Conservation (phyloP, 352 stramenopile species). For the Albugo laibachii region DNA sequence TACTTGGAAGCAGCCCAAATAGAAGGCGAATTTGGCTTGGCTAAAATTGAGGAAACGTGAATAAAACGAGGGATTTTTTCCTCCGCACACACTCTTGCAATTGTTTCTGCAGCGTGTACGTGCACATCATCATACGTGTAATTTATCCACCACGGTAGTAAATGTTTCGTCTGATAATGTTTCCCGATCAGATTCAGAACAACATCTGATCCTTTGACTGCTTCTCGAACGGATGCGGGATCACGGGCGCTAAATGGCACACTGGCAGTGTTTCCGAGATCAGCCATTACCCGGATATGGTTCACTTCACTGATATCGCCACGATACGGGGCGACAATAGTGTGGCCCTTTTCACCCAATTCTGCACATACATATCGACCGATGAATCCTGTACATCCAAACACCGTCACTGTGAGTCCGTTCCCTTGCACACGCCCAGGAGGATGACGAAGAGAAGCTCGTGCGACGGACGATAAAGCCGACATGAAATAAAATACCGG, state of each 20-base stretch:
- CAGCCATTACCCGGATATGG: conserved; percentile 87
- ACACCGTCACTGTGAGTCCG: conserved; percentile 87
- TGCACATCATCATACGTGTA: conserved; percentile 93
- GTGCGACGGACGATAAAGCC: conserved; percentile 55
- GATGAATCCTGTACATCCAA: conserved; percentile 89
- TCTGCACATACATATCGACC: conserved; percentile 89
- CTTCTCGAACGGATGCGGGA: conserved; percentile 82
- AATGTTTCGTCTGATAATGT: conserved; percentile 93
- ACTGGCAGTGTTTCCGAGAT: conserved; percentile 80
- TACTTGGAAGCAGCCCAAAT: conserved; percentile 74
- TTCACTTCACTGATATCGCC: conserved; percentile 87
- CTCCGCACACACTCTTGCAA: conserved; percentile 65
- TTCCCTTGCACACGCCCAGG: conserved; percentile 44
- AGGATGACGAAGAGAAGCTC: conserved; percentile 54
- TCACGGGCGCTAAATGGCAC: conserved; percentile 77
- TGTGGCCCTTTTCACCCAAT: conserved; percentile 75
- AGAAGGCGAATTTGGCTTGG: conserved; percentile 61
- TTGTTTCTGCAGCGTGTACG: conserved; percentile 79
- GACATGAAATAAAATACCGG: conserved; percentile 56
- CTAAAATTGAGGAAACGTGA: conserved; percentile 67
- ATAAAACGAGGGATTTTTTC: conserved; percentile 56
- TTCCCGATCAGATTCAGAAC: conserved; percentile 97
- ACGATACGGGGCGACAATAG: conserved; percentile 77
- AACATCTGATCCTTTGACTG: conserved; percentile 84
- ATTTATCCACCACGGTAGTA: conserved; percentile 86